Conservation (phyloP, 2,329 filamentous ascomycete species). For the Geosmithia morbida region DNA sequence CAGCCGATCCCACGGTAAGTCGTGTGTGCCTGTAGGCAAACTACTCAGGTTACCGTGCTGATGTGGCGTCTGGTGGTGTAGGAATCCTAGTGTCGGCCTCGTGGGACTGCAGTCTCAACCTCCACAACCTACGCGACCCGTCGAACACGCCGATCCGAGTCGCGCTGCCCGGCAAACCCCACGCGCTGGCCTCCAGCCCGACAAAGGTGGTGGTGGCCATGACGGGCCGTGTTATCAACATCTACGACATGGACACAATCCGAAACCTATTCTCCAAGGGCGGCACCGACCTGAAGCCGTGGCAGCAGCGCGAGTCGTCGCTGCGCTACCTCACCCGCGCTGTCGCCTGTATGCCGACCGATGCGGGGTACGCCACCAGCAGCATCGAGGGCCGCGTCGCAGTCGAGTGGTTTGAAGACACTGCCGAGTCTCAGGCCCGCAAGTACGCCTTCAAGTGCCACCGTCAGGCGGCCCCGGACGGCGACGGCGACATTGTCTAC, state of each 20-base stretch:
- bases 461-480: constrained; percentile 53
- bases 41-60: neutral
- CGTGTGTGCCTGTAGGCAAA: neutral
- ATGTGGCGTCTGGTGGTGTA: constrained; percentile 12
- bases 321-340: constrained; percentile 93
- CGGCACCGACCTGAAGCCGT: constrained; percentile 50
- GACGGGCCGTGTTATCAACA: constrained; percentile 84
- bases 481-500: constrained; percentile 66
- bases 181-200: constrained; percentile 64
- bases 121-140: constrained; percentile 51
- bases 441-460: constrained; percentile 99
- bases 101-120: constrained; percentile 84
- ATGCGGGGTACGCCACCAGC: constrained; percentile 81
- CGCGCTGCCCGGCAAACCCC: constrained; percentile 70
- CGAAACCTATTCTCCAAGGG: constrained; percentile 32
- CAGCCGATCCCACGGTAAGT: constrained; percentile 53
- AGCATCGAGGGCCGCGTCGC: constrained; percentile 92
- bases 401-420: constrained; percentile 96
- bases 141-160: constrained; percentile 46
- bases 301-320: constrained; percentile 87
- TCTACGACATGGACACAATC: constrained; percentile 74
- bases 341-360: constrained; percentile 92
- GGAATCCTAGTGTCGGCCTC: constrained; percentile 75
- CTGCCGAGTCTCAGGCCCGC: constrained; percentile 68
- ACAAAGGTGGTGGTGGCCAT: constrained; percentile 89